Conservation (phyloP, 495 filamentous ascomycete species). For the Neurospora sp. region DNA sequence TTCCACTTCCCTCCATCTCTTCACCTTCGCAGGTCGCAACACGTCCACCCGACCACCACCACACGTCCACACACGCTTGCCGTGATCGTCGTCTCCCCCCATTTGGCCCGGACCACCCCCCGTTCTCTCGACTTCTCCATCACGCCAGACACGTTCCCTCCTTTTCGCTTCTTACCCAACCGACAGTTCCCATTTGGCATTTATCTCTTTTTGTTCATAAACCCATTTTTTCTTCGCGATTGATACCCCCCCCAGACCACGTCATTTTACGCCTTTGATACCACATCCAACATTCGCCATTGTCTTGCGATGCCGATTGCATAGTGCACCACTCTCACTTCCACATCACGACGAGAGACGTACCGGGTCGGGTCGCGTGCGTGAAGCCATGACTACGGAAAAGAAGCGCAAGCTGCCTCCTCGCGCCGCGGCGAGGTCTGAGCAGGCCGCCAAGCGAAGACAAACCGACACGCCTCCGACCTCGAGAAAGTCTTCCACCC, state of each 20-base stretch:
- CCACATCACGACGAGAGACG: slow-evolving; percentile 6
- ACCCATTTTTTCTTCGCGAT: background rate
- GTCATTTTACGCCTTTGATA: background rate
- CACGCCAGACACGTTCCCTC: background rate
- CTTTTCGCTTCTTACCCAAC: background rate
- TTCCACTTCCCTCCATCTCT: background rate
- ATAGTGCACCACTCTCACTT: slow-evolving; percentile 7
- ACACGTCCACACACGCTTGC: background rate
- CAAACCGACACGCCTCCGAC: slow-evolving; percentile 27
- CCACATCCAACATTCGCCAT: background rate
- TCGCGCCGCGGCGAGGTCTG: slow-evolving; percentile 40
- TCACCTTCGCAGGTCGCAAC: background rate
- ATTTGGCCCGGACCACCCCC: background rate
- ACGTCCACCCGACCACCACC: background rate
- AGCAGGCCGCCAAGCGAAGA: slow-evolving; percentile 41
- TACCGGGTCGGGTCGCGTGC: slow-evolving; percentile 7
- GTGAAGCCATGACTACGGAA: slow-evolving; percentile 30
- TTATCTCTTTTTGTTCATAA: background rate
- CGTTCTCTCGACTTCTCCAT: background rate
- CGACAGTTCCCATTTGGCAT: background rate
- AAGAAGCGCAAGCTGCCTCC: slow-evolving; percentile 48
- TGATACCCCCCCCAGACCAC: background rate
- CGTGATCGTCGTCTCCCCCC: background rate
- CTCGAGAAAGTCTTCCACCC: slow-evolving; percentile 20
- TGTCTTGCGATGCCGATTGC: background rate